Conservation (phyloP, 164 flowering plant species). For the Paratinospora sagittata region DNA sequence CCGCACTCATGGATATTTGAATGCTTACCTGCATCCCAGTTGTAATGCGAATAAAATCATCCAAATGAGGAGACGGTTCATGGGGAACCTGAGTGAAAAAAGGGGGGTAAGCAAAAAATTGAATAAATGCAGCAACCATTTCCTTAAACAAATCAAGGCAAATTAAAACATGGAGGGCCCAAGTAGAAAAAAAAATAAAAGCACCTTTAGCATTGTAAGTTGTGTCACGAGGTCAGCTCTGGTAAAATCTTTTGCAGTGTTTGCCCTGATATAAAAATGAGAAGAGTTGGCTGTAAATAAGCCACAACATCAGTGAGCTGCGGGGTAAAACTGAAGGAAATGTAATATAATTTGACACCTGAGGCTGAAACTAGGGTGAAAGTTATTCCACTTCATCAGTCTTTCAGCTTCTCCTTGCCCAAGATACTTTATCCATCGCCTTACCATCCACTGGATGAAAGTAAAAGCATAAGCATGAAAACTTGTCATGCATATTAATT, state of each 20-base stretch:
- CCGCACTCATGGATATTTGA: not conserved
- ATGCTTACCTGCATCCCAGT: slow-evolving; percentile 77
- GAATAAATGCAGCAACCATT: not conserved
- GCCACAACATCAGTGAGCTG: slow-evolving; percentile 9
- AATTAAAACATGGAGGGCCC: not conserved
- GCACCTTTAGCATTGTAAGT: slow-evolving; percentile 61
- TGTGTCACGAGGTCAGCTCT: slow-evolving; percentile 56
- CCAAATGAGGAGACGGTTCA: slow-evolving; percentile 58
- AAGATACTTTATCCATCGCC: slow-evolving; percentile 70
- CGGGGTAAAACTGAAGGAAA: not conserved
- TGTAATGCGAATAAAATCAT: slow-evolving; percentile 71
- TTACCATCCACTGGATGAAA: slow-evolving; percentile 80
- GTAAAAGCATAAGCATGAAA: slow-evolving; percentile 9
- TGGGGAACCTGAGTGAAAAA: slow-evolving; percentile 58
- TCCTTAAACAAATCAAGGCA: not conserved
- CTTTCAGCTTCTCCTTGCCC: slow-evolving; percentile 68
- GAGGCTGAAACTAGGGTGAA: slow-evolving; percentile 65
- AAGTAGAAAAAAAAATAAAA: slow-evolving; percentile 1
- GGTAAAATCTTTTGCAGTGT: slow-evolving; percentile 50
- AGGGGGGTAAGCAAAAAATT: not conserved
- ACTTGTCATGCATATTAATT: not conserved
- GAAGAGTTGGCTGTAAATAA: slow-evolving; percentile 17
- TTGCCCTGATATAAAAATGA: slow-evolving; percentile 54
- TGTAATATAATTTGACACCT: slow-evolving; percentile 38
- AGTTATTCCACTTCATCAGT: slow-evolving; percentile 83